Conservation (phyloP, 106 monocot genomes). For the Acorus gramineus region DNA sequence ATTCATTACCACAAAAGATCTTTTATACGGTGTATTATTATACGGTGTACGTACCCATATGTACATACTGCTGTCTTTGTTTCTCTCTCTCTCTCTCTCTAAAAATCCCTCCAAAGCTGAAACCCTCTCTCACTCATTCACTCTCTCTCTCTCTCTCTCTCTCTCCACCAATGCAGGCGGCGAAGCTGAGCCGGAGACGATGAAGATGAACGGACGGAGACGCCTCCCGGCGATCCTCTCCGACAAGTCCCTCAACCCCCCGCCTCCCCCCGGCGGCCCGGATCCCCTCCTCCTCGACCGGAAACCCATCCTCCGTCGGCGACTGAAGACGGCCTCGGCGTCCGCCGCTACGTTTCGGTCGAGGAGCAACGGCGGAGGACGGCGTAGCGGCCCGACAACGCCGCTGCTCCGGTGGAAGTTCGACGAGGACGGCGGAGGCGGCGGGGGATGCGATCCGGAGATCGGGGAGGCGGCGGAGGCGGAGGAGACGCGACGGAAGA, state of each 20-base stretch:
- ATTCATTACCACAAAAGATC: too few relatives aligned
- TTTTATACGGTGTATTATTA: too few relatives aligned
- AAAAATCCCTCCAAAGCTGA: not conserved
- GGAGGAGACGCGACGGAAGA: too few relatives aligned
- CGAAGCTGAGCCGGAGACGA: not conserved
- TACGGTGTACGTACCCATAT: too few relatives aligned
- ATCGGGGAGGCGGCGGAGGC: too few relatives aligned
- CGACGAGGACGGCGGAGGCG: conserved; percentile 15
- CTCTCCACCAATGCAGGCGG: not conserved
- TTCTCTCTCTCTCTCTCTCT: not conserved
- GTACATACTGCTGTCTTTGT: not conserved
- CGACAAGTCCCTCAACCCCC: conserved; percentile 1
- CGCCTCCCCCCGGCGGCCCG: not conserved
- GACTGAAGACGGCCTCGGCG: not conserved
- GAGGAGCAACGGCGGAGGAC: conserved; percentile 3
- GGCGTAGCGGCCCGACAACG: conserved; percentile 53
- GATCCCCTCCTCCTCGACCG: not conserved
- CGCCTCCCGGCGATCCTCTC: not conserved
- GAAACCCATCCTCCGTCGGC: conserved; percentile 5
- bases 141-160: conserved; percentile 6
- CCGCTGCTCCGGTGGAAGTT: conserved; percentile 75
- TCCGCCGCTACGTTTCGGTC: not conserved
- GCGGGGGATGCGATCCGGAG: not conserved
- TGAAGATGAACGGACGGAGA: not conserved
- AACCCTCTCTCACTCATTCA: not conserved